Conservation (phyloP, 345 rosid species). For the Angophora floribunda region DNA sequence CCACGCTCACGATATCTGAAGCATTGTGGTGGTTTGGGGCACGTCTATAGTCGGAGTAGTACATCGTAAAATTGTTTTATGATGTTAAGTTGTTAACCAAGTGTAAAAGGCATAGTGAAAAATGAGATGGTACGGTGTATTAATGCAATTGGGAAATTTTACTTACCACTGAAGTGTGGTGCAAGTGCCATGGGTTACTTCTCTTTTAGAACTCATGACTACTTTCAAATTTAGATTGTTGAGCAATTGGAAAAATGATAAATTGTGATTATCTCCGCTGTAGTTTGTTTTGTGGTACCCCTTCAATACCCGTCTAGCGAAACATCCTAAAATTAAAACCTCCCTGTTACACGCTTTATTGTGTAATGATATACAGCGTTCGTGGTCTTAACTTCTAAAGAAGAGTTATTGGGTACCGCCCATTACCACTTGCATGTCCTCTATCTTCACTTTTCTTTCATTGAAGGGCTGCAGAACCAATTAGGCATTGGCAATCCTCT, state of each 20-base stretch:
- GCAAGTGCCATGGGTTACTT: neutral
- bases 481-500: neutral
- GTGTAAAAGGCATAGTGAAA: neutral
- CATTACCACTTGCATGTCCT: neutral
- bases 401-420: neutral
- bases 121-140: neutral
- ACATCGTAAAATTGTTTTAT: neutral
- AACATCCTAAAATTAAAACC: neutral
- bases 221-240: neutral
- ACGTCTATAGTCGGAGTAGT: neutral
- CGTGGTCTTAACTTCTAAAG: neutral
- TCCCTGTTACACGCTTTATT: neutral
- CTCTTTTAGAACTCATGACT: neutral
- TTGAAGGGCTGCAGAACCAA: neutral
- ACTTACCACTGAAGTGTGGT: neutral
- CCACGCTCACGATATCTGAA: neutral
- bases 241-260: neutral
- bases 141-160: neutral
- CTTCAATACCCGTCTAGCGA: neutral
- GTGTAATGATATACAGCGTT: neutral
- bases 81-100: neutral
- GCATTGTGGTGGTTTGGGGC: neutral
- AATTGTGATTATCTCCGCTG: neutral
- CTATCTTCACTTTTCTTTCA: neutral
- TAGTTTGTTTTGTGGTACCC: neutral